A percentile compares a stretch with the other conserved stretches of the same genome.
These are phyloP conservation scores for Neurospora sublineolata DNA, from an alignment of 495 filamentous ascomycete genomes.

Conservation along the genomic window DNA sequence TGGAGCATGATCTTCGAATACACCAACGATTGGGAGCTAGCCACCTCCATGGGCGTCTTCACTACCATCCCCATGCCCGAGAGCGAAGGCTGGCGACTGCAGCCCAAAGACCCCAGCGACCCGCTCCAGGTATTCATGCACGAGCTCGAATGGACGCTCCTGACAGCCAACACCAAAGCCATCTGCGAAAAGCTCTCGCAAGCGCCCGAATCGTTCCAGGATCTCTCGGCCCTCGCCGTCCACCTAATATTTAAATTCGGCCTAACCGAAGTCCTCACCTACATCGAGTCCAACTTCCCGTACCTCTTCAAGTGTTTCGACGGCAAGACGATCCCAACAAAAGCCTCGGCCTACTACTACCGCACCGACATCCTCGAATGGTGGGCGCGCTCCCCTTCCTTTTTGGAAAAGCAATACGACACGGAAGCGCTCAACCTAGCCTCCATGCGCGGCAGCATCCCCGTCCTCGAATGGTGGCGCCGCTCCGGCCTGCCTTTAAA, in stretches of 20 bases:
- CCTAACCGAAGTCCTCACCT: slow-evolving; percentile 63
- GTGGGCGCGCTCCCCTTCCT: slow-evolving; percentile 60
- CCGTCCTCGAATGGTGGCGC: slow-evolving; percentile 87
- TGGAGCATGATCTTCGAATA: slow-evolving; percentile 82
- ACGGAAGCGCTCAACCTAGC: slow-evolving; percentile 79
- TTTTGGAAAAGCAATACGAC: slow-evolving; percentile 62
- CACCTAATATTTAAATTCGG: slow-evolving; percentile 87
- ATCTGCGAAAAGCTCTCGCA: slow-evolving; percentile 56
- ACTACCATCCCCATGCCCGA: slow-evolving; percentile 60
- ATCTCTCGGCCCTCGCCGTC: slow-evolving; percentile 67
- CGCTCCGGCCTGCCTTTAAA: slow-evolving; percentile 65
- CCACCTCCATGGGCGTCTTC: slow-evolving; percentile 66
- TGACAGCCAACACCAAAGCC: slow-evolving; percentile 54
- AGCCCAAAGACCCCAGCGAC: slow-evolving; percentile 28
- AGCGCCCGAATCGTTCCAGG: slow-evolving; percentile 54
- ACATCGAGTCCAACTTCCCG: slow-evolving; percentile 65
- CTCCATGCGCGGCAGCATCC: slow-evolving; percentile 67
- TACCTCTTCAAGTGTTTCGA: slow-evolving; percentile 77
- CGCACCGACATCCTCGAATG: slow-evolving; percentile 74
- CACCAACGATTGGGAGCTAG: slow-evolving; percentile 79
- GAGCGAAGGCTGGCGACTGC: slow-evolving; percentile 48
- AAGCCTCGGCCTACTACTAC: slow-evolving; percentile 77
- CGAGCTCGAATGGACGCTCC: slow-evolving; percentile 68
- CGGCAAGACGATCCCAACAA: slow-evolving; percentile 70
- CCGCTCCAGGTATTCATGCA: slow-evolving; percentile 42